These are phyloP conservation scores for Aspergillus saccharolyticus DNA, from an alignment of 495 filamentous ascomycete species.

Conservation along the genomic window DNA sequence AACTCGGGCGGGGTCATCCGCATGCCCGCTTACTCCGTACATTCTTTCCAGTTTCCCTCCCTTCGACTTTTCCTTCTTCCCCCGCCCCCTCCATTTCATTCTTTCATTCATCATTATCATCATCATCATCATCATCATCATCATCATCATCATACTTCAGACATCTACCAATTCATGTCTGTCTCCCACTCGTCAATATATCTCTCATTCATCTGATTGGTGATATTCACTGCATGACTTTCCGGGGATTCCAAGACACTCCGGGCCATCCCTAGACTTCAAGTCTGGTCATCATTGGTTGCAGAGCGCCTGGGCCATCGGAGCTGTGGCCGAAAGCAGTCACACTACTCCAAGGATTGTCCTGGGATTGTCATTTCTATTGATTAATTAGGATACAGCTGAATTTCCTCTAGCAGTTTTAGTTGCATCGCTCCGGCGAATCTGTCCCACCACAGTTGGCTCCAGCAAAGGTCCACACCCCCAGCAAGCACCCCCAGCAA, in stretches of 20 bases:
- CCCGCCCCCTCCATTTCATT: too few species aligned
- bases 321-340: constrained; percentile 11
- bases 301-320: neutral
- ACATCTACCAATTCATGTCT: too few species aligned
- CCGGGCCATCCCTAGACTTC: too few species aligned
- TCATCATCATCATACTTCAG: constrained; percentile 2
- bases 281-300: neutral
- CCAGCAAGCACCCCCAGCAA: too few species aligned
- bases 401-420: neutral
- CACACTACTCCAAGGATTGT: neutral
- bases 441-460: constrained; percentile 1
- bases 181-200: too few species aligned
- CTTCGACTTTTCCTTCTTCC: too few species aligned
- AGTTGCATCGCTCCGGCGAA: neutral
- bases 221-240: neutral
- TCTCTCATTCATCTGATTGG: constrained; percentile 8
- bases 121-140: neutral
- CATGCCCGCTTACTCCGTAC: too few species aligned
- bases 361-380: neutral
- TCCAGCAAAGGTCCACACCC: too few species aligned
- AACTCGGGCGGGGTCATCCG: too few species aligned
- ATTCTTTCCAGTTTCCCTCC: too few species aligned
- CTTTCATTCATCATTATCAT: neutral
- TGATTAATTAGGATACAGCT: too few species aligned
- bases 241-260: neutral